Evolutionary conservation across 768 basidiomycete species (phyloP), one percentile per base, ranked within the genome.

Genomic region (Clitopilus passeckerianus): DNA sequence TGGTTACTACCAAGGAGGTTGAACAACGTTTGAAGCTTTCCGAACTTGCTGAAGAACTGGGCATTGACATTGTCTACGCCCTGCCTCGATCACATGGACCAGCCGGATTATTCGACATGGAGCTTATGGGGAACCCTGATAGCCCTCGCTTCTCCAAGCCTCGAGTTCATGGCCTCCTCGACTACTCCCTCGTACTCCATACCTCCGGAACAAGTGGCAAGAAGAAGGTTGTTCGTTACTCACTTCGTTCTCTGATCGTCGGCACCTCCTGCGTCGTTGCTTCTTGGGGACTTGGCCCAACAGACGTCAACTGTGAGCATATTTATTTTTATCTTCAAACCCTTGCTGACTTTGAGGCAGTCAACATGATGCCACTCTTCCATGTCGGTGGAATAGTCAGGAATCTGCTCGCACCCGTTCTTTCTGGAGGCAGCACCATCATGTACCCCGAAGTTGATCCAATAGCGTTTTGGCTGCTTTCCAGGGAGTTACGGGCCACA

Each of bases 311-410:
- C 65, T 70, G 81, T 81, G 63, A 59, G 77, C 61, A 53, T 44
- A 53, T 50, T 20, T 6, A 30, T 52, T 20, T 37, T 23, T 44
- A 27, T 44, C 53, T 50, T 57, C 57, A 57, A 59, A 7, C 41
- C 63, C 55, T 55, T 50, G 18, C 37, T 37, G 44, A 18, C 55
- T 12, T 43, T 4, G 59, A 7, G 7, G 27, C 27, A 76, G 77
- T 77, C 61, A 76, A 75, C 53, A 73, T 81, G 73, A 82, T 81
- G 85, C 83, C 83, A 44, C 72, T 82, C 22, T 85, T 84, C 71
- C 82, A 84, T 62, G 82, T 85, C 41, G 84, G 84, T 27, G 85
- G 84, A 20, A 80, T 86, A 53, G 78, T 85, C 37, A 79, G 81
- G 53, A 85, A 82, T 65, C 74, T 86, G 18, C 73, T 84, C 18